Evolutionary conservation across 305 asterid genomes (phyloP), one percentile per base, ranked within the genome.

Genomic region (Fraxinus baroniana): DNA sequence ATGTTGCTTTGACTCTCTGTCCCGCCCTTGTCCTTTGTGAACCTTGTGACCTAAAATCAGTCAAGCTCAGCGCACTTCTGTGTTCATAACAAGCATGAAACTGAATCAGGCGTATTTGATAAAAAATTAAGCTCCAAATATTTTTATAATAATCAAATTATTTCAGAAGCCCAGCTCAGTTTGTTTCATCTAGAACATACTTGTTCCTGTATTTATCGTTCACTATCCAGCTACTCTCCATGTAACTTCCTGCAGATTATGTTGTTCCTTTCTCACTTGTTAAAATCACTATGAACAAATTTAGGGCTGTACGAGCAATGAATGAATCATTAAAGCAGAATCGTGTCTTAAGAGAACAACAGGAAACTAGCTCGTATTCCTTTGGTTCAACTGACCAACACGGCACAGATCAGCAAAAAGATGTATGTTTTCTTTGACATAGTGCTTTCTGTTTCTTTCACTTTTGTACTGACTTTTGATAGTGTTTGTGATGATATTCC

Each of bases 241-340:
- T 64, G 77, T 74, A 35, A 64, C 68, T 6, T 55, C 7, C 52
- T 55, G 75, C 71, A 75, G 66, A 36, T 84, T 81, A 1, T 30
- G 1, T 17, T 52, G 17, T 22, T 41, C 55, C 18, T 72, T 33
- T 75, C 66, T 57, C 18, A 12, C 79, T 37, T 84, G 46, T 37
- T 74, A 8, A 76, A 33, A 75, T 49, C 6, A 57, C 57, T 55
- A 76, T 84, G 44, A 71, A 82, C 81, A 46, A 79, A 80, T 8
- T 57, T 74, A 97, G 98, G 93, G 99, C 99, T 87, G 99, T 97
- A 74, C 92, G 97, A 66, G 95, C 98, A 82, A 93, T 94, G 98
- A 97, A 92, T 87, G 98, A 93, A 89, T 88, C 97, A 33, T 86
- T 97, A 86, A 97, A 97, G 94, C 98, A 93, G 89, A 91, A 93